A percentile compares a stretch with the other conserved stretches of the same genome.
Conservation (phyloP, 2,329 filamentous ascomycete species). For the Ophiosphaerella narmari region DNA sequence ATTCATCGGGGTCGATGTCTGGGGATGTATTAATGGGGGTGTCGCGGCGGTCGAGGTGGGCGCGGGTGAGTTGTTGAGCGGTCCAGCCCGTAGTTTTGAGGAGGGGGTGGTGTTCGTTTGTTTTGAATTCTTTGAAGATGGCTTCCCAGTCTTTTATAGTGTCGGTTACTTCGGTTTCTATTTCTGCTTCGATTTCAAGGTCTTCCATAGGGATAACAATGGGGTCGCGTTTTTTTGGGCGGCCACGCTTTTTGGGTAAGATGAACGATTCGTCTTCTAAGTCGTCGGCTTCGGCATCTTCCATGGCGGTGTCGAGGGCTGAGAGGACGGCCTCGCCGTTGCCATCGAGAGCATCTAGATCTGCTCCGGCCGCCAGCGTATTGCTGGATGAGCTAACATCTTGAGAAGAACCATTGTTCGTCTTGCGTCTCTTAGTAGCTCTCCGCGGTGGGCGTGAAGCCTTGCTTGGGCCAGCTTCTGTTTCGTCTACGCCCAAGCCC, state of each 20-base stretch:
- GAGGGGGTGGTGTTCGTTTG: constrained; percentile 35
- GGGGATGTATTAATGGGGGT: constrained; percentile 39
- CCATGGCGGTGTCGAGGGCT: constrained; percentile 21
- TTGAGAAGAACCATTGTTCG: constrained; percentile 22
- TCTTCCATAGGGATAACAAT: constrained; percentile 51
- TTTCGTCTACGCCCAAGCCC: constrained; percentile 6
- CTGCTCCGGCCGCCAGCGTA: constrained; percentile 9
- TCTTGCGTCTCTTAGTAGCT: constrained; percentile 31
- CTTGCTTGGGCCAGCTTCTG: constrained; percentile 13
- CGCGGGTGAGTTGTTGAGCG: constrained; percentile 34
- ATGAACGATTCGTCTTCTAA: constrained; percentile 27
- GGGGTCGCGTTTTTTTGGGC: constrained; percentile 39
- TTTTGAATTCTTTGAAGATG: constrained; percentile 34
- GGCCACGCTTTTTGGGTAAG: constrained; percentile 45
- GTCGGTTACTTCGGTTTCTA: constrained; percentile 52
- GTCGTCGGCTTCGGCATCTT: constrained; percentile 23
- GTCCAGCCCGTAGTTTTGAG: constrained; percentile 31
- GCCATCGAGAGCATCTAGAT: constrained; percentile 25
- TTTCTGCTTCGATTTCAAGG: constrained; percentile 52
- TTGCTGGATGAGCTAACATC: constrained; percentile 4
- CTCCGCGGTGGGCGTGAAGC: constrained; percentile 9
- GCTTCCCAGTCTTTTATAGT: constrained; percentile 38
- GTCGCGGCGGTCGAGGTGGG: constrained; percentile 30
- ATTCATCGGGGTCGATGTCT: constrained; percentile 78
- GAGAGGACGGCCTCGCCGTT: constrained; percentile 28